phyloP scores from a whole-genome alignment of 768 basidiomycete genomes.

The Boletellus ananiceps region DNA sequence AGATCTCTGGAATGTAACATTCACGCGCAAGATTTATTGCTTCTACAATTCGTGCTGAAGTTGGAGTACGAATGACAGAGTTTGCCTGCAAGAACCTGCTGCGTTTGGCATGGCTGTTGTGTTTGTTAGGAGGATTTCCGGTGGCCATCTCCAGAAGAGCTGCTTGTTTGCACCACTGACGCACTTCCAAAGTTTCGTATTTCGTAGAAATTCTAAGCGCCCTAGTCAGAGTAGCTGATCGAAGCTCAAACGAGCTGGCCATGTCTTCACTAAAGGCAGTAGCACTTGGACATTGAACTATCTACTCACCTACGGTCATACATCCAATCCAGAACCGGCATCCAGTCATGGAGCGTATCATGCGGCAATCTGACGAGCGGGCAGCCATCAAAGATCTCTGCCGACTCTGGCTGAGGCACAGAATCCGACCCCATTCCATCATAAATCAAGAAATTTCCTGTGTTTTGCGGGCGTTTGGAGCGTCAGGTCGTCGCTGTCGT shows the following conservation, averaged over 20 bases:
- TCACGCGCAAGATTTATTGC: constrained; percentile 35
- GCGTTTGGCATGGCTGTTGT: constrained; percentile 27
- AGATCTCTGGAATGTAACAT: constrained; percentile 32
- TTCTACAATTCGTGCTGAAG: constrained; percentile 15
- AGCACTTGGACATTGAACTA: neutral
- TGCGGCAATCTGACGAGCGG: constrained; percentile 26
- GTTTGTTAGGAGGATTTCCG: constrained; percentile 24
- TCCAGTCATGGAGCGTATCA: constrained; percentile 30
- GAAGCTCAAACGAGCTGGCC: constrained; percentile 23
- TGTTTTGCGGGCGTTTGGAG: constrained; percentile 6
- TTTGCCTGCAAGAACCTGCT: constrained; percentile 5
- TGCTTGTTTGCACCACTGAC: constrained; percentile 23
- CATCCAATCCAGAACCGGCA: constrained; percentile 29
- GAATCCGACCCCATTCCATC: neutral
- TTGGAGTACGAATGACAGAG: neutral
- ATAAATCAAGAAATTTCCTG: neutral
- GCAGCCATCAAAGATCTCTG: constrained; percentile 30
- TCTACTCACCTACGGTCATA: constrained; percentile 31
- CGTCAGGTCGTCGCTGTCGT: neutral
- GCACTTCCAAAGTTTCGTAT: constrained; percentile 32
- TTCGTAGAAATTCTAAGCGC: constrained; percentile 35
- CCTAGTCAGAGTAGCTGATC: constrained; percentile 19
- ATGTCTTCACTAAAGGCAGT: neutral
- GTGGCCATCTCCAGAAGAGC: constrained; percentile 30
- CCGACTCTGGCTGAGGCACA: constrained; percentile 29